Percentiles rank a stretch among this genome's conserved stretches.
Evolutionary conservation across 345 rosid genomes (phyloP).

Genomic region (Ceriops decandra): DNA sequence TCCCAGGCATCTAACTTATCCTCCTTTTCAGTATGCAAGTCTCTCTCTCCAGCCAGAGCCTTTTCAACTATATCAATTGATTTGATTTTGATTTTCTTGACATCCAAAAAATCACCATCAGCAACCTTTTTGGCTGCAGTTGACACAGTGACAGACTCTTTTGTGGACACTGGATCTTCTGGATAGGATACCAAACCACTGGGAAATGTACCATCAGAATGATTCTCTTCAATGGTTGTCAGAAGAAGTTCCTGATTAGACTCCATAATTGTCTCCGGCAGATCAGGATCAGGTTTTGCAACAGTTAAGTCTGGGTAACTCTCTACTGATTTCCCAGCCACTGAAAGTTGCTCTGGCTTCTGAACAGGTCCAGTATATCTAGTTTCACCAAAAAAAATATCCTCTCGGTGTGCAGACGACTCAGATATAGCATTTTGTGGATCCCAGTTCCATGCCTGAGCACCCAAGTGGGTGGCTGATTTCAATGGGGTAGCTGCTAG

Average conservation of each 20-base stretch:
- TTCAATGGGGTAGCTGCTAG: conserved; percentile 82
- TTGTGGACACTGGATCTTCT: conserved; percentile 21
- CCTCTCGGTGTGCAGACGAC: conserved; percentile 36
- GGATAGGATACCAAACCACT: conserved; percentile 20
- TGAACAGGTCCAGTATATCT: conserved; percentile 19
- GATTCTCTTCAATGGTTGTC: conserved; percentile 39
- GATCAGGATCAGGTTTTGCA: conserved; percentile 41
- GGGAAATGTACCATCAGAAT: conserved; percentile 30
- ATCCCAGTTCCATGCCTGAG: conserved; percentile 59
- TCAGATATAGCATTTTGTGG: conserved; percentile 32
- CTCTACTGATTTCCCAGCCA: conserved; percentile 32
- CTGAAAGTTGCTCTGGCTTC: conserved; percentile 33
- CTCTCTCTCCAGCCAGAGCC: conserved; percentile 46
- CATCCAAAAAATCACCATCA: conserved; percentile 35
- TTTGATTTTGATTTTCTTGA: conserved; percentile 39
- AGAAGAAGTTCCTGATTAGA: conserved; percentile 46
- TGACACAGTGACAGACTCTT: conserved; percentile 16
- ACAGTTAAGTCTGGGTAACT: conserved; percentile 34
- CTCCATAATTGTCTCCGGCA: conserved; percentile 54
- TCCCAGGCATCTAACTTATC: conserved; percentile 62
- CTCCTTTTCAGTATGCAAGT: conserved; percentile 43
- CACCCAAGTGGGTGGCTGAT: conserved; percentile 53
- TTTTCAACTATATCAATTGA: conserved; percentile 44
- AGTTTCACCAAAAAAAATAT: conserved; percentile 34
- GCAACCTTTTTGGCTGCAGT: conserved; percentile 32